These are phyloP conservation scores for Serendipita sp. DNA, from an alignment of 768 basidiomycete species.

Conservation along the genomic window DNA sequence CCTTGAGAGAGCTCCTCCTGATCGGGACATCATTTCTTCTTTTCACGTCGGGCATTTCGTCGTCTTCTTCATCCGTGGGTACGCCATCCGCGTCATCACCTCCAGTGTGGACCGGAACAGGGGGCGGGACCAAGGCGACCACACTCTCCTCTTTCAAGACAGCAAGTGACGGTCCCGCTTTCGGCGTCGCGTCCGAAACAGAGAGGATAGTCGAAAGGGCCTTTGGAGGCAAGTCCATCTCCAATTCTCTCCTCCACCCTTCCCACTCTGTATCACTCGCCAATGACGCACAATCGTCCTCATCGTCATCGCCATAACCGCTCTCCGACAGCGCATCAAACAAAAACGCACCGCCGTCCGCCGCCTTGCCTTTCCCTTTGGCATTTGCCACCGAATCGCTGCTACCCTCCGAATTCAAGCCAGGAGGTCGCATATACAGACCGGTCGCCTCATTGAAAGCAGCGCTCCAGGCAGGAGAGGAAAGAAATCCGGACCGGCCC, in stretches of 20 bases:
- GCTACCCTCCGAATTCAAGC: too few relatives aligned
- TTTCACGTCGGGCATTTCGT: neutral
- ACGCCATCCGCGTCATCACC: neutral
- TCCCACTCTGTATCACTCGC: slow-evolving; percentile 5
- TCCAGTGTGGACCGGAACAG: too few relatives aligned
- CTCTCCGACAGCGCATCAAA: neutral
- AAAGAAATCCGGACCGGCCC: neutral
- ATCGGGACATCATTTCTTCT: neutral
- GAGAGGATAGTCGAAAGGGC: neutral
- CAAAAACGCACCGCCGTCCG: neutral
- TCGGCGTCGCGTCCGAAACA: neutral
- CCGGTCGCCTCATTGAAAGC: neutral
- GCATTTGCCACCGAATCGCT: neutral
- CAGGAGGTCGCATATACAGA: neutral
- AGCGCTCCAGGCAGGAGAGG: neutral
- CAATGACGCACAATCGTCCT: slow-evolving; percentile 3
- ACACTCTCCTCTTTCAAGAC: neutral
- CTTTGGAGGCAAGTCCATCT: slow-evolving; percentile 3
- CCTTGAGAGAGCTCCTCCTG: neutral
- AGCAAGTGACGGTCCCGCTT: neutral
- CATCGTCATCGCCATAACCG: slow-evolving; percentile 1
- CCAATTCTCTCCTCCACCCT: neutral
- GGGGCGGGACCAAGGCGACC: neutral
- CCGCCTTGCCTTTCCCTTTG: neutral
- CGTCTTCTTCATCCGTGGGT: neutral